phyloP scores from a whole-genome alignment of 345 rosid genomes.

The Citrus unshiu region DNA sequence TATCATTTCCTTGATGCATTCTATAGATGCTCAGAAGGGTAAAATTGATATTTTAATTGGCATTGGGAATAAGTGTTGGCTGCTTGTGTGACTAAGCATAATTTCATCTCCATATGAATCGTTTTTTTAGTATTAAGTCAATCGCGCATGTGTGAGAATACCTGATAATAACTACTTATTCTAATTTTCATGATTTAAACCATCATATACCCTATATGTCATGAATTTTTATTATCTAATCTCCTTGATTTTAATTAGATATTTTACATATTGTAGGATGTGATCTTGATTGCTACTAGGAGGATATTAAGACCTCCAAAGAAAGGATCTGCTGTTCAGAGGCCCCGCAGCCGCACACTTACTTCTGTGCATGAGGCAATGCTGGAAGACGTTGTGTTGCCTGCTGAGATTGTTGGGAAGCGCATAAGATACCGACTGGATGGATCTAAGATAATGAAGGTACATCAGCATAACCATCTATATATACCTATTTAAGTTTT shows the following conservation, averaged over 20 bases:
- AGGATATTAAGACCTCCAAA: constrained; percentile 85
- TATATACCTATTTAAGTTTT: not conserved
- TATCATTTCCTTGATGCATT: not conserved
- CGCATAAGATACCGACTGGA: constrained; percentile 70
- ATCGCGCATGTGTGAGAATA: not conserved
- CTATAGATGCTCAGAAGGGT: not conserved
- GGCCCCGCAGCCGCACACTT: constrained; percentile 88
- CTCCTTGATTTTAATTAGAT: constrained; percentile 2
- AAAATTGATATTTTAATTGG: not conserved
- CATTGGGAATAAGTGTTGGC: not conserved
- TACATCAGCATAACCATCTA: constrained; percentile 8
- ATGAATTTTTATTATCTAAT: not conserved
- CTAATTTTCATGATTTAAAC: not conserved
- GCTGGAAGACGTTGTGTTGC: constrained; percentile 81
- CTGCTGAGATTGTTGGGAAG: constrained; percentile 97
- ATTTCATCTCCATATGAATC: not conserved
- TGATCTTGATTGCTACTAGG: constrained; percentile 66
- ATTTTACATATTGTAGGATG: constrained; percentile 46
- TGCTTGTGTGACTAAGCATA: not conserved
- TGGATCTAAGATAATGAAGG: constrained; percentile 87
- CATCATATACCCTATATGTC: not conserved
- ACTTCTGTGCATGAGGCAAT: constrained; percentile 81
- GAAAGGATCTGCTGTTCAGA: constrained; percentile 87
- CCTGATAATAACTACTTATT: not conserved
- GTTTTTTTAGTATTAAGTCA: not conserved